phyloP scores from a whole-genome alignment of 129 eudicot genomes.

The Flaveria ramosissima region DNA sequence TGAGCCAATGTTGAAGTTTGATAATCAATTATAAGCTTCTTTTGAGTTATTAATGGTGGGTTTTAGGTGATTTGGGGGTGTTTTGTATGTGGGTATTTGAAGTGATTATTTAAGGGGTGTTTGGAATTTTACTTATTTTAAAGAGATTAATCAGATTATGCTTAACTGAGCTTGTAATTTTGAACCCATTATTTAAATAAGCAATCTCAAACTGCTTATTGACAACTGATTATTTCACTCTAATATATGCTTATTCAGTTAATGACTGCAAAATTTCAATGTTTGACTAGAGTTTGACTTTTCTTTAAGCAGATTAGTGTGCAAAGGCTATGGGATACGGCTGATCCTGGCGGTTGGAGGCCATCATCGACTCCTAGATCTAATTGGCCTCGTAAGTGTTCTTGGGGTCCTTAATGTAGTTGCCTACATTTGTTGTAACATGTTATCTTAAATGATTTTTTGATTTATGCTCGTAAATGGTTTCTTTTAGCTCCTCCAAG shows the following conservation, averaged over 20 bases:
- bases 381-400: conserved; percentile 76
- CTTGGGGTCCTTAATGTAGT: conserved; percentile 17
- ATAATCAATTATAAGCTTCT: conserved; percentile 15
- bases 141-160: background rate
- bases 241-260: background rate
- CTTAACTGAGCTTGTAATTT: conserved; percentile 7
- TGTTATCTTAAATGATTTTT: conserved; percentile 19
- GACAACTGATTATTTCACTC: background rate
- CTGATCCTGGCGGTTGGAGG: conserved; percentile 78
- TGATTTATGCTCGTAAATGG: background rate
- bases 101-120: background rate
- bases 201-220: background rate
- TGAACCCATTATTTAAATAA: background rate
- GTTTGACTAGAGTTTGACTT: conserved; percentile 13
- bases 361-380: conserved; percentile 94
- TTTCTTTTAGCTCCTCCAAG: conserved; percentile 77
- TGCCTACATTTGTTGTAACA: conserved; percentile 17
- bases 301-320: conserved; percentile 51
- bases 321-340: conserved; percentile 73
- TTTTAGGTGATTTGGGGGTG: background rate
- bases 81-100: background rate
- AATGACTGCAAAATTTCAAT: background rate
- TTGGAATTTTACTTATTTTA: background rate
- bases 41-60: background rate
- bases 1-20: conserved; percentile 3